phyloP scores from a whole-genome alignment of 108 stramenopile species.

The Asterionellopsis glacialis region DNA sequence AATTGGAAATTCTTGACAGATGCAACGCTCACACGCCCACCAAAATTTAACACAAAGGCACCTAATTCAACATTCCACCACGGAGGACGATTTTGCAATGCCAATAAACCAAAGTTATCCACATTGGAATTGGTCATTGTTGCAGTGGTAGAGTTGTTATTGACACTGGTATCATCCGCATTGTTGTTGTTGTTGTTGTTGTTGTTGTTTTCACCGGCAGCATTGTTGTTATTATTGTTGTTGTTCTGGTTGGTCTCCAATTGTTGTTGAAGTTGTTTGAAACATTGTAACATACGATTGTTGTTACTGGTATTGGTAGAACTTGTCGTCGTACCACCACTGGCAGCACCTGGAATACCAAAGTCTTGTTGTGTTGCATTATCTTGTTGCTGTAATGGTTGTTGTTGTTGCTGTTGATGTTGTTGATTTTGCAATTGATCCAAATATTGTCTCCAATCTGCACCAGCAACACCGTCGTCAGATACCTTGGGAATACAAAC shows the following conservation, averaged over 20 bases:
- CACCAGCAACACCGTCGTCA: slow-evolving; percentile 34
- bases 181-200: slow-evolving; percentile 12
- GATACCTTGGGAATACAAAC: slow-evolving; percentile 78
- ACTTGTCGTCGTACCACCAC: slow-evolving; percentile 3
- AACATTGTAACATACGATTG: slow-evolving; percentile 56
- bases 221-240: slow-evolving; percentile 9
- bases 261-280: slow-evolving; percentile 61
- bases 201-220: background rate
- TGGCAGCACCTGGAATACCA: slow-evolving; percentile 4
- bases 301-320: slow-evolving; percentile 14
- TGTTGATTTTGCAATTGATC: too few species aligned
- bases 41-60: slow-evolving; percentile 87
- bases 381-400: too few species aligned
- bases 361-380: too few species aligned
- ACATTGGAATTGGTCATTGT: background rate
- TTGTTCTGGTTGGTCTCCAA: slow-evolving; percentile 6
- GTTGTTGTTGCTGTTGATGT: too few species aligned
- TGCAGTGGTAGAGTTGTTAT: background rate
- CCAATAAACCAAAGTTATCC: slow-evolving; percentile 59
- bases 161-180: slow-evolving; percentile 6
- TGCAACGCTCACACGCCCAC: slow-evolving; percentile 83
- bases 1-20: slow-evolving; percentile 89
- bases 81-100: slow-evolving; percentile 80
- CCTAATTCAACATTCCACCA: slow-evolving; percentile 88
- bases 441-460: slow-evolving; percentile 41